Evolutionary conservation across 1,139 yeast species (phyloP), one percentile per base, ranked within the genome.

Genomic region (Kodamaea alishanica): DNA sequence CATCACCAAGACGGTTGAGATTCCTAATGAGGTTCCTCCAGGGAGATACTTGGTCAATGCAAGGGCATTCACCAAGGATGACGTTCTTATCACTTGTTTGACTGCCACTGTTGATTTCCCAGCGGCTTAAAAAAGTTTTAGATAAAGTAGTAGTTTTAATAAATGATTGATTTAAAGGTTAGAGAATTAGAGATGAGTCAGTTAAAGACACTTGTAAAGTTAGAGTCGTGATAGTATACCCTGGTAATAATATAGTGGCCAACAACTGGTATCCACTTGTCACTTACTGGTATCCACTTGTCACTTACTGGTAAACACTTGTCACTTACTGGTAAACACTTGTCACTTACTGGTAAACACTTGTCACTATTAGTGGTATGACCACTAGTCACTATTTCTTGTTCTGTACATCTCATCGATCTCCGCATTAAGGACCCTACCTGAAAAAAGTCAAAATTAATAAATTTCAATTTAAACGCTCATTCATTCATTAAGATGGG

Each of bases 21-120:
- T 92, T 46, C 98, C 98, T 12, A 69, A 73, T n/a, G 94, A 88
- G 61, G 95, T 90, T 23, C 97, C 98, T 43, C 96, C 97, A 24
- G 98, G 97, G 32, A 84, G 77, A 59, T 92, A 92, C 66, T 66
- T 77, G 32, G 95, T 90, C 35, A 70, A 74, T 44, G 97, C 97
- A 12, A 79, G 92, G 55, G 98, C 97, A 5, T 92, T 76, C 66
- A 88, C 95, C 33, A 78, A 67, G 37, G 88, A 85, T 41, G 96
- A 86, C 52, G 81, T 76, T 35, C 75, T 83, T 48, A 81, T 92
- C 49, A 81, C 96, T 26, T 92, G 98, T 61, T 71, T 92, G 54
- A 77, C 86, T 27, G 97, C 96, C 9, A 74, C 81, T 7, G 83
- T 90, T 31, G 79, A 76, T 37, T 82, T 84, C 63, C 79, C 77